Conservation (phyloP, 2,329 filamentous ascomycete genomes). For the Cladophialophora exuberans region DNA sequence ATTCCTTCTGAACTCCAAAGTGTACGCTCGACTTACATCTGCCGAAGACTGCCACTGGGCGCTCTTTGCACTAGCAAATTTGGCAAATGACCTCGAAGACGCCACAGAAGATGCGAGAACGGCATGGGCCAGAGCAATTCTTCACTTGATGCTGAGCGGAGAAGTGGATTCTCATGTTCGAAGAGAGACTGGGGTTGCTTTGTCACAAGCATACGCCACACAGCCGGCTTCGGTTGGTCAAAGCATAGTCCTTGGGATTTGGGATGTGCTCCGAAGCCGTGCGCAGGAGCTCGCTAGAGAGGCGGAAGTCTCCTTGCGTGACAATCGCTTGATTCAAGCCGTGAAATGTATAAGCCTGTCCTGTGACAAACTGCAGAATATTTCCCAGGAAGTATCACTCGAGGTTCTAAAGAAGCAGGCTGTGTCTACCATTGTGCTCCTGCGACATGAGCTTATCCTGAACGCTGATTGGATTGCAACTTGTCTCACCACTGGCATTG, state of each 20-base stretch:
- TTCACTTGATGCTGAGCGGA: slow-evolving; percentile 74
- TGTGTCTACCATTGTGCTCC: slow-evolving; percentile 75
- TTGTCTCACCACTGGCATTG: slow-evolving; percentile 76
- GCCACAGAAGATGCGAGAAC: slow-evolving; percentile 57
- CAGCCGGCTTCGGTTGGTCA: slow-evolving; percentile 62
- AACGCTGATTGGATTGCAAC: slow-evolving; percentile 85
- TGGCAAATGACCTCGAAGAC: slow-evolving; percentile 60
- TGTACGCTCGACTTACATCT: slow-evolving; percentile 77
- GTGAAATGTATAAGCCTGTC: slow-evolving; percentile 50
- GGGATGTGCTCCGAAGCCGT: slow-evolving; percentile 71
- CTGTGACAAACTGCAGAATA: slow-evolving; percentile 33
- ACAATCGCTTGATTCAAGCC: slow-evolving; percentile 65
- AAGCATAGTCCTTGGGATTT: slow-evolving; percentile 73
- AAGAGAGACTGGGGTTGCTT: slow-evolving; percentile 61
- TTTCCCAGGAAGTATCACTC: slow-evolving; percentile 46
- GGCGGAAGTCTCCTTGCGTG: slow-evolving; percentile 58
- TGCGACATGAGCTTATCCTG: slow-evolving; percentile 76
- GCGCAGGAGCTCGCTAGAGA: slow-evolving; percentile 10
- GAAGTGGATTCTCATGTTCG: slow-evolving; percentile 65
- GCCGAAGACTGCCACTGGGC: slow-evolving; percentile 82
- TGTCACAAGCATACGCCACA: slow-evolving; percentile 67
- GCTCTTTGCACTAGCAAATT: slow-evolving; percentile 67
- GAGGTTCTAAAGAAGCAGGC: slow-evolving; percentile 69
- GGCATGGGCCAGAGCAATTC: slow-evolving; percentile 81
- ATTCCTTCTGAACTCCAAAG: slow-evolving; percentile 79